Evolutionary conservation across 164 flowering plant genomes (phyloP).

Genomic region (grape (Vitis vinifera)): ASM3070453v1 NC_081813.1:12946001-12946500

Average conservation of each 20-base stretch:
- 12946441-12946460: too few species aligned
- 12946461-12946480: too few species aligned
- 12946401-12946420: too few species aligned
- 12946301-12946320: constrained; percentile 30
- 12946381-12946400: too few species aligned
- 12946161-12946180: neutral
- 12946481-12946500: too few species aligned
- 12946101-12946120: neutral
- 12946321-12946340: constrained; percentile 18
- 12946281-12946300: constrained; percentile 2
- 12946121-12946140: constrained; percentile 2
- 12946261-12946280: too few species aligned
- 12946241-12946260: too few species aligned
- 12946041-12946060: neutral
- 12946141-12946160: constrained; percentile 1
- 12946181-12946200: neutral
- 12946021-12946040: neutral
- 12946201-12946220: too few species aligned
- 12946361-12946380: neutral
- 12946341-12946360: constrained; percentile 35
- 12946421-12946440: too few species aligned
- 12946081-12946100: neutral
- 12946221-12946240: too few species aligned
- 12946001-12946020: neutral
- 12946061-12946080: neutral